These are phyloP conservation scores for Thinopyrum obtusiflorum DNA, from an alignment of 202 grass and related monocot species.

Conservation along the genomic window DNA sequence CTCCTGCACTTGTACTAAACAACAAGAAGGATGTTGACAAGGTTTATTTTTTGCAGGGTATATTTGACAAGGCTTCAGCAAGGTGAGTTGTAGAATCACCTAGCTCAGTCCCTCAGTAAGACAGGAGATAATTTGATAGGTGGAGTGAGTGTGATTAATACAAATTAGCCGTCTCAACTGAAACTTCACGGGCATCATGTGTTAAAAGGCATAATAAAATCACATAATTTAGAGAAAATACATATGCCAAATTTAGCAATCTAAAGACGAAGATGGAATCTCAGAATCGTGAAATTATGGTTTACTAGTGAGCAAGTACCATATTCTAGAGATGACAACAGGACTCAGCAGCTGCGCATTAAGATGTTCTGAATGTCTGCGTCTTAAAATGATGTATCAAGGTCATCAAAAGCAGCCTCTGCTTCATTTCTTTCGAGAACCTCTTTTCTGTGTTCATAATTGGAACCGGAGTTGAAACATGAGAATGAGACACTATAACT, in stretches of 20 bases:
- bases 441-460: not conserved
- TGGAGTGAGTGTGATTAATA: not conserved
- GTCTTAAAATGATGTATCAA: not conserved
- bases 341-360: not conserved
- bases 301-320: not conserved
- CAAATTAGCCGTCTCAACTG: not conserved
- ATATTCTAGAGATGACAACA: not conserved
- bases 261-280: not conserved
- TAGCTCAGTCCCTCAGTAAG: not conserved
- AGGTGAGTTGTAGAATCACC: slow-evolving; percentile 21
- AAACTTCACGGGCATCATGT: not conserved
- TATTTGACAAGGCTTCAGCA: not conserved
- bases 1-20: not conserved
- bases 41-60: not conserved
- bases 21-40: not conserved
- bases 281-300: not conserved
- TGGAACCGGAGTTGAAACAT: not conserved
- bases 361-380: not conserved
- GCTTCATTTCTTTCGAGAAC: not conserved
- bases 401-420: not conserved
- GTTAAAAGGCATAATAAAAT: not conserved
- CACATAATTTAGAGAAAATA: not conserved
- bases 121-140: not conserved
- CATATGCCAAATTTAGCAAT: not conserved
- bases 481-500: not conserved